Conservation (phyloP, 257 asterid genomes). For the Solanum corneliomulleri region DNA sequence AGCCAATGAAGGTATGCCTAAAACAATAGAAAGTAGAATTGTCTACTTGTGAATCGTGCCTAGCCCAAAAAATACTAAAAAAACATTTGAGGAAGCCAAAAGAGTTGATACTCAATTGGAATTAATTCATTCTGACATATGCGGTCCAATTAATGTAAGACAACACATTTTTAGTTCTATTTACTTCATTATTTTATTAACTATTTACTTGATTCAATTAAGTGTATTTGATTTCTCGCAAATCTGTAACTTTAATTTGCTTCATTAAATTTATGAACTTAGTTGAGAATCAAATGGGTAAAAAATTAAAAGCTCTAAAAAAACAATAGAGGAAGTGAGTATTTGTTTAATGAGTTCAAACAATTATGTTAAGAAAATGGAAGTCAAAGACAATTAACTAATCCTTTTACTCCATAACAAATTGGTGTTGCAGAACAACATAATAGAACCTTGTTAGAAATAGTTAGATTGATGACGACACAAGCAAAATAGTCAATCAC, state of each 20-base stretch:
- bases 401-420: background rate
- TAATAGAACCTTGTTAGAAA: background rate
- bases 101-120: background rate
- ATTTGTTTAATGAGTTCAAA: background rate
- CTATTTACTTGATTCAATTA: no score
- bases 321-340: background rate
- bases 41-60: background rate
- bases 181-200: background rate
- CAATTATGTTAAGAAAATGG: background rate
- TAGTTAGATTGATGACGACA: background rate
- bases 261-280: no score
- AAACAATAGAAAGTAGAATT: background rate
- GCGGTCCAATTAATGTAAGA: background rate
- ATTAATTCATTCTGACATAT: background rate
- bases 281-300: background rate
- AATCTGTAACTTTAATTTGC: background rate
- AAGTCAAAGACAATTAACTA: background rate
- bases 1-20: background rate
- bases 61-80: background rate
- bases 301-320: no score
- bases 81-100: background rate
- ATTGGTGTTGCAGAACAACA: background rate
- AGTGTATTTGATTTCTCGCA: background rate
- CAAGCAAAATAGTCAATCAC: background rate
- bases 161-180: background rate